Conservation (phyloP, 169 alveolate species). For the Cryptosporidium ubiquitum region DNA sequence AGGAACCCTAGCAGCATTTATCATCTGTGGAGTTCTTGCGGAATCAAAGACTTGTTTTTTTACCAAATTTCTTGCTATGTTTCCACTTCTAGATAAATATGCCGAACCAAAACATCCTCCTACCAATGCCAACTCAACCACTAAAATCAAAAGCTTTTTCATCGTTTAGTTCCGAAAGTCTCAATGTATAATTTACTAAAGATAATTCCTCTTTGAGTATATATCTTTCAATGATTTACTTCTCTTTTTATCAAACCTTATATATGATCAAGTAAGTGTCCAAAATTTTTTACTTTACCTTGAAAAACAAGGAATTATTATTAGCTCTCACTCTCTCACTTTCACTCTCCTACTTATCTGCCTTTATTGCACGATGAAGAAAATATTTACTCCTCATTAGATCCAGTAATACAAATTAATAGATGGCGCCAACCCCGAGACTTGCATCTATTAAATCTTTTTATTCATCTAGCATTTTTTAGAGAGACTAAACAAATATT, state of each 20-base stretch:
- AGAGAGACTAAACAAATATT: not conserved
- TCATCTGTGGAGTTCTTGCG: constrained; percentile 7
- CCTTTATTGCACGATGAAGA: constrained; percentile 24
- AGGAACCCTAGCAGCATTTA: not conserved
- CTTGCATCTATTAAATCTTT: constrained; percentile 67
- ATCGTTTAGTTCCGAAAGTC: not conserved
- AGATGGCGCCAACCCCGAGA: constrained; percentile 71
- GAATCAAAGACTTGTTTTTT: not conserved
- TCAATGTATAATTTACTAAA: constrained; percentile 10
- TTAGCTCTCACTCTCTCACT: constrained; percentile 56
- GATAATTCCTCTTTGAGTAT: not conserved
- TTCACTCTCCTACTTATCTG: constrained; percentile 46
- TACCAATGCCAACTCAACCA: constrained; percentile 44
- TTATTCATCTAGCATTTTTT: not conserved
- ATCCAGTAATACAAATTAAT: constrained; percentile 59
- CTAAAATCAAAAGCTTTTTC: constrained; percentile 17
- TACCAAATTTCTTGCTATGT: constrained; percentile 19
- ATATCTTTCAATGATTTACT: constrained; percentile 2
- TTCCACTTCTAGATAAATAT: constrained; percentile 47
- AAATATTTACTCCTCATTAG: constrained; percentile 62
- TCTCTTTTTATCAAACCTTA: not conserved
- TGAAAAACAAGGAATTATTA: constrained; percentile 55
- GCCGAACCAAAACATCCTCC: constrained; percentile 69
- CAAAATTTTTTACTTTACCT: constrained; percentile 12
- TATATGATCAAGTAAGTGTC: constrained; percentile 44